Base-by-base conservation (phyloP, 768 basidiomycete species). In the Leccinum arenicola region DNA sequence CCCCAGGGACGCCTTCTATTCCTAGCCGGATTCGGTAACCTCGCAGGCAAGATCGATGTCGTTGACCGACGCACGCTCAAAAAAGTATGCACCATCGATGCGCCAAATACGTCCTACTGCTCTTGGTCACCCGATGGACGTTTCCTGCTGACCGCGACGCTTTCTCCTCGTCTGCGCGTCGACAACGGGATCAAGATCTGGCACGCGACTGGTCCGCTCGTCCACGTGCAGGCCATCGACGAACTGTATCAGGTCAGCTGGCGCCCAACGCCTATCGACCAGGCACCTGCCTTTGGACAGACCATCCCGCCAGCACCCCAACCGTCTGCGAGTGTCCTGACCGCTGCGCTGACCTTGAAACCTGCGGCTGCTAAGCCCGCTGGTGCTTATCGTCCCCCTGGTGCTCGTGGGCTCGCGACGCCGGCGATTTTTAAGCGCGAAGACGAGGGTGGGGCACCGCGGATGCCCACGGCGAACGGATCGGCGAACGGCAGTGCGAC, bases 171-270 rank as follows among this genome's bases (percentile, higher is more conserved):
- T 23, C 77, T 98, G 52, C 86, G 97, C 40, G 97, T 99, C 59
- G 97, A 99, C 77, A 98, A 98, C 66, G 95, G 95, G 1, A 86
- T 98, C 73, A 97, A 95, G 77, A 81, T 99, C 60, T 98, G 89
- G 91, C 95, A 96, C 72, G 95, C 92, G 72, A 82, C 86, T 0
- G 96, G 97, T 9, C 81, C 86, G 1, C 82, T 99, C n/a, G 70
- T 97, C 55, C 93, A 98, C 62, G 77, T 90, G 19, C 93, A 97
- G 70, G 68, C 78, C 51, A 75, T 85, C 55, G 93, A 97, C 4
- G 96, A 98, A 70, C 82, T 97, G 14, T 98, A 98, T 73, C 94
- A 97, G 75, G 81, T 84, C 0, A 78, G 84, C 1, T 96, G 94
- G 95, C 78, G 91, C 33, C 94, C 93, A 9, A 82, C 80, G 0